Evolutionary conservation across 116 monocot species (phyloP).

Genomic region (Cymodocea nodosa): DNA sequence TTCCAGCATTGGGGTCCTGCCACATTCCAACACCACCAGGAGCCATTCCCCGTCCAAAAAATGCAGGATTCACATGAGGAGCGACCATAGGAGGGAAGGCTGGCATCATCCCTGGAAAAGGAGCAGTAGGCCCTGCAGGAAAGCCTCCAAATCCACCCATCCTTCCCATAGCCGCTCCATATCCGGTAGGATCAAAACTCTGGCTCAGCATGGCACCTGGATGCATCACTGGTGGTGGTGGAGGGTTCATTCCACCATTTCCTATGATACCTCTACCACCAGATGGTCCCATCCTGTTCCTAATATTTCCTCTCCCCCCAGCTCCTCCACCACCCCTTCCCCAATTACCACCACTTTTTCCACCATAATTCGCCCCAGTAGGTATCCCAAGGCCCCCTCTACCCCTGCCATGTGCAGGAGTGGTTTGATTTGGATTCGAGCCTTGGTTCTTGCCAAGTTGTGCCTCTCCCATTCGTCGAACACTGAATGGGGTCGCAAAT

Average conservation of each 20-base stretch:
- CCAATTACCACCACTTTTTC: slow-evolving; percentile 16
- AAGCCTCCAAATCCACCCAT: slow-evolving; percentile 75
- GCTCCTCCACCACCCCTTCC: slow-evolving; percentile 22
- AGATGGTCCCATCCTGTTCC: slow-evolving; percentile 62
- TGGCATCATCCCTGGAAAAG: slow-evolving; percentile 76
- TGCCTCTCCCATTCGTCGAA: slow-evolving; percentile 38
- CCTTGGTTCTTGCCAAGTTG: slow-evolving; percentile 34
- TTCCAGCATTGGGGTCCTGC: slow-evolving; percentile 63
- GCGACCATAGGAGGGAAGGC: slow-evolving; percentile 81
- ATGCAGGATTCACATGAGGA: slow-evolving; percentile 91
- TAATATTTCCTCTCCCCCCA: slow-evolving; percentile 48
- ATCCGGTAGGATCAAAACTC: slow-evolving; percentile 67
- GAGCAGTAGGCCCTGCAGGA: slow-evolving; percentile 48
- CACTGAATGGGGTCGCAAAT: slow-evolving; percentile 43
- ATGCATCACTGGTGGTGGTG: slow-evolving; percentile 48
- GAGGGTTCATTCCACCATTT: slow-evolving; percentile 61
- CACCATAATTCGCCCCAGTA: neutral
- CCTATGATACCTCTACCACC: slow-evolving; percentile 86
- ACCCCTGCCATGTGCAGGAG: slow-evolving; percentile 10
- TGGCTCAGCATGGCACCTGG: slow-evolving; percentile 64
- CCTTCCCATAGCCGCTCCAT: slow-evolving; percentile 72
- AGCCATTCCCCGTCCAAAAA: slow-evolving; percentile 80
- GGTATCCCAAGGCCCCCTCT: slow-evolving; percentile 20
- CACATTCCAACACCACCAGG: slow-evolving; percentile 76
- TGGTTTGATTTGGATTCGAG: slow-evolving; percentile 14